These are phyloP conservation scores for Chlorella sp. DNA, from an alignment of 139 green algal genomes.

Conservation along the genomic window DNA sequence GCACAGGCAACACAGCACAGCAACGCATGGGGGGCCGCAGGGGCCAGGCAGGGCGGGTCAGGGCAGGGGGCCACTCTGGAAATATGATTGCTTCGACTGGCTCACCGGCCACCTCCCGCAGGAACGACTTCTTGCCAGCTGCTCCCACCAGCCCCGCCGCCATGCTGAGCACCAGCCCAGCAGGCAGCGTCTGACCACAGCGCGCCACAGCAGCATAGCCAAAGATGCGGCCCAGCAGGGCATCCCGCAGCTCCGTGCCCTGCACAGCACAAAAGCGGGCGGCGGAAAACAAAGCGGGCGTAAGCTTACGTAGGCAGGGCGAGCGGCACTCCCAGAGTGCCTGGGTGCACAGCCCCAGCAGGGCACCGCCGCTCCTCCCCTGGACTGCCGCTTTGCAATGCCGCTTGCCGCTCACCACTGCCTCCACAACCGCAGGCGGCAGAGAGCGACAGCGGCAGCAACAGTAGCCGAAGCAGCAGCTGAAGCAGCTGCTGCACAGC, in stretches of 20 bases:
- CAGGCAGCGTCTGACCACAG: conserved; percentile 40
- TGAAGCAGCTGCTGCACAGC: not conserved
- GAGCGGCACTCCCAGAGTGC: not conserved
- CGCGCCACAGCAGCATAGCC: conserved; percentile 67
- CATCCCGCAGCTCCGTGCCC: conserved; percentile 56
- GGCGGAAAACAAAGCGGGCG: not conserved
- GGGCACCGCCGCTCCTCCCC: too few species aligned
- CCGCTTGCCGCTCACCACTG: too few species aligned
- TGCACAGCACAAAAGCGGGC: not conserved
- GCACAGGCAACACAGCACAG: too few species aligned
- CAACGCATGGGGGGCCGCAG: too few species aligned
- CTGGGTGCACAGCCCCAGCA: too few species aligned
- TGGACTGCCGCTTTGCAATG: too few species aligned
- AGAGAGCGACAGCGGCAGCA: not conserved
- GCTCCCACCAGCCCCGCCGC: conserved; percentile 54
- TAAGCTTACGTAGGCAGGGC: not conserved
- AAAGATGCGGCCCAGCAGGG: conserved; percentile 77
- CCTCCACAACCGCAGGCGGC: not conserved
- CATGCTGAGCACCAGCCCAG: not conserved
- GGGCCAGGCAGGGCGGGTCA: not conserved
- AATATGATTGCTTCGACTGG: too few species aligned
- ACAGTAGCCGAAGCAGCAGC: not conserved
- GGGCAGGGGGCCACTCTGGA: too few species aligned
- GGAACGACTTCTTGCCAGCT: conserved; percentile 70
- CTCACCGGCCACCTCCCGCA: conserved; percentile 66